These are phyloP conservation scores for Leptomonas seymouri DNA, from an alignment of 208 protist species.

Conservation along the genomic window DNA sequence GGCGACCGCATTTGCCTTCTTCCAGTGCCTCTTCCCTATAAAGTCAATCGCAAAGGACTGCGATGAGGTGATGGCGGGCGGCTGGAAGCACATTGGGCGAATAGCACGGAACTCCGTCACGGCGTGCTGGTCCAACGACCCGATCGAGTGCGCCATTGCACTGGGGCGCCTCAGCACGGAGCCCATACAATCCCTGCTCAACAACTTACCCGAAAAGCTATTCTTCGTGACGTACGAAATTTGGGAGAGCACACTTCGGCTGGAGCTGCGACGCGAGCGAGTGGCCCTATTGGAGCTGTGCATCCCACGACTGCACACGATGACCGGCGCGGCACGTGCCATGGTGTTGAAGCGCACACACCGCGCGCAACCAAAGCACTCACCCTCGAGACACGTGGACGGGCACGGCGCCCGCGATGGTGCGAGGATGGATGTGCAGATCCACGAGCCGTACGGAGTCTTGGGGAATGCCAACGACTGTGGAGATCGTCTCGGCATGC, in stretches of 20 bases:
- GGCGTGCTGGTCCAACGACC: slow-evolving; percentile 60
- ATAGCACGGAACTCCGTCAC: slow-evolving; percentile 37
- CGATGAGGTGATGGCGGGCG: slow-evolving; percentile 36
- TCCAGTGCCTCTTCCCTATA: slow-evolving; percentile 49
- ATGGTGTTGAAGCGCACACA: slow-evolving; percentile 32
- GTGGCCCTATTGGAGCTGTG: slow-evolving; percentile 34
- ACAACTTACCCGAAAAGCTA: slow-evolving; percentile 29
- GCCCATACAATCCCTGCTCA: slow-evolving; percentile 40
- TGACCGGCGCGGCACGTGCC: slow-evolving; percentile 36
- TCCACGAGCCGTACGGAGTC: slow-evolving; percentile 6
- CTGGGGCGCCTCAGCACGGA: slow-evolving; percentile 37
- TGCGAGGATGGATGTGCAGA: not conserved
- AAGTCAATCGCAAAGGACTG: slow-evolving; percentile 38
- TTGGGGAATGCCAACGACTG: not conserved
- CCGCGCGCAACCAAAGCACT: not conserved
- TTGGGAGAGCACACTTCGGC: slow-evolving; percentile 59
- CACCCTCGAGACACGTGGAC: not conserved
- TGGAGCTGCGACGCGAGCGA: slow-evolving; percentile 60
- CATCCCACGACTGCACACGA: slow-evolving; percentile 49
- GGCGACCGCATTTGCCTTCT: slow-evolving; percentile 34
- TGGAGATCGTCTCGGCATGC: slow-evolving; percentile 7
- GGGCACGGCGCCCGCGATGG: not conserved
- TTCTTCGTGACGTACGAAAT: slow-evolving; percentile 60
- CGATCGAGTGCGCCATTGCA: slow-evolving; percentile 44
- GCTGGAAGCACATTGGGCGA: slow-evolving; percentile 31